These are phyloP conservation scores for Populus deltoides DNA, from an alignment of 345 rosid species.

Conservation along the genomic window DNA sequence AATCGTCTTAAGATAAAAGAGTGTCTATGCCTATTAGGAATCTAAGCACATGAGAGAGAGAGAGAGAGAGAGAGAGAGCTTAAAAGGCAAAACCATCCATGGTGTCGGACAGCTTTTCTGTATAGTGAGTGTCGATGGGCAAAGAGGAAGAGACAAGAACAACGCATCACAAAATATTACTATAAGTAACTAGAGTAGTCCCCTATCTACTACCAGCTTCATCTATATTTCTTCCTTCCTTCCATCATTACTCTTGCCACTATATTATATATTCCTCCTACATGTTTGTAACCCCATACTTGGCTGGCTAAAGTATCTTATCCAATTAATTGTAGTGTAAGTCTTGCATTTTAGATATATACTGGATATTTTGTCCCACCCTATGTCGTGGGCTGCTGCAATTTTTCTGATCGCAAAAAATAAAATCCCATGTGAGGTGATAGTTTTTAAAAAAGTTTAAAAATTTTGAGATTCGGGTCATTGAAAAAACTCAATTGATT, in stretches of 20 bases:
- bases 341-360: too few species aligned
- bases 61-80: neutral
- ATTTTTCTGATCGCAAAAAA: too few species aligned
- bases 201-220: neutral
- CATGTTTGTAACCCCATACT: too few species aligned
- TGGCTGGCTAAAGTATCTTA: too few species aligned
- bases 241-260: neutral
- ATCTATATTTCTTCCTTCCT: neutral
- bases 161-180: neutral
- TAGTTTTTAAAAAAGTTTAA: too few species aligned
- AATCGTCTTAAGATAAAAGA: neutral
- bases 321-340: too few species aligned
- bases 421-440: too few species aligned
- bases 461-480: too few species aligned
- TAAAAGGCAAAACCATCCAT: neutral
- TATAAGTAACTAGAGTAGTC: neutral
- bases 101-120: neutral
- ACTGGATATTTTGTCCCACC: too few species aligned
- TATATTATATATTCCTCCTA: neutral
- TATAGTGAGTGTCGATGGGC: neutral
- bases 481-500: too few species aligned
- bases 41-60: slow-evolving; percentile 30
- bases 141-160: slow-evolving; percentile 11
- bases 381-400: too few species aligned
- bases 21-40: slow-evolving; percentile 14